Base-by-base conservation (phyloP, 306 rosid species). In the Vachellia pachyceras region DNA sequence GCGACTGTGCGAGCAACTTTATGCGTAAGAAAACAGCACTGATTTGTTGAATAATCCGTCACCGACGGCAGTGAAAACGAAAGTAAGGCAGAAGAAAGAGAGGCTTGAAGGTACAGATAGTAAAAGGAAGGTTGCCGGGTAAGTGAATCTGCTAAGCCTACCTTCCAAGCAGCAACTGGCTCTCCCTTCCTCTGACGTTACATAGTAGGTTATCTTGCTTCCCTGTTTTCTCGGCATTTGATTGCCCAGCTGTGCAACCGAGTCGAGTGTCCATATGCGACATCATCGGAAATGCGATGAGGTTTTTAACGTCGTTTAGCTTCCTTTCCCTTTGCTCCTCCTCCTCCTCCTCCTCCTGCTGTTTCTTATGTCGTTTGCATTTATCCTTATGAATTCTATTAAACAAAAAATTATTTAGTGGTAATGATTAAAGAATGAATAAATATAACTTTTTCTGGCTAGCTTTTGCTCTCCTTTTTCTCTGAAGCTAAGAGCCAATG, bases 111-210 rank as follows among this genome's bases (percentile, higher is more conserved):
- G 41, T 66, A 72, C 84, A 78, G 83, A 72, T 3, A 20, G n/a
- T 7, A 10, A 13, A 33, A 65, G 61, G 36, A 54, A 49, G 68
- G 72, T 55, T 54, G 65, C 36, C 65, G 82, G 57, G 65, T 57
- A 66, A 82, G 86, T 68, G 93, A 82, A 79, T 75, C 86, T 81
- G 80, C 33, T 50, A 29, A 3, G 72, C 47, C 10, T 20, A 67
- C 65, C 78, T 60, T 25, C 61, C 58, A 22, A 71, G 41, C 76
- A 22, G 33, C 49, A 40, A 39, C 17, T 7, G 20, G 3, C 25
- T 46, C 46, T 6, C 17, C 33, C 11, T 37, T 4, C 1, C 8
- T 61, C 68, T 12, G 17, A 29, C 35, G 69, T 7, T 25, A 60
- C 3, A 60, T 37, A n/a, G 23, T 33, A 35, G 22, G 23, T 64